phyloP scores from a whole-genome alignment of 257 asterid species.

The Primulina tabacum region DNA sequence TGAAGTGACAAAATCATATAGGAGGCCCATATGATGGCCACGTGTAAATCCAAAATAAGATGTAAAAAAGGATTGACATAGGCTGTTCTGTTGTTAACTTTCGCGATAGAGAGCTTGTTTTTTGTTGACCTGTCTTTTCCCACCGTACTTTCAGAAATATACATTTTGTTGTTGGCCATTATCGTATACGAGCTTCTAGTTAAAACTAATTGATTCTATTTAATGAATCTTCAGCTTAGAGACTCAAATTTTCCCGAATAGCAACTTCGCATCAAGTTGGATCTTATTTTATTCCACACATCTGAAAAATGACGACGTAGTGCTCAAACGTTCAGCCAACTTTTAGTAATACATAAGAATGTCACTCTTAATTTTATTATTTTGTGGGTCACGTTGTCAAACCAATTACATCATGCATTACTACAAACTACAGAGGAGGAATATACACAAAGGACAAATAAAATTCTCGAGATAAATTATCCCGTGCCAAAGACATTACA shows the following conservation, averaged over 20 bases:
- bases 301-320: neutral
- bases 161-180: no score
- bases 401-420: neutral
- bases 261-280: neutral
- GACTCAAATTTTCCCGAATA: neutral
- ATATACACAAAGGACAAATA: neutral
- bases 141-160: no score
- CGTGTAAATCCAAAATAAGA: no score
- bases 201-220: neutral
- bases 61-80: no score
- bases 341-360: neutral
- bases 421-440: neutral
- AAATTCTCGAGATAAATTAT: no score
- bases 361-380: no score
- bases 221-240: neutral
- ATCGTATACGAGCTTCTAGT: no score
- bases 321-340: neutral
- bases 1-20: neutral
- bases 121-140: no score
- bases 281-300: neutral
- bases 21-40: no score
- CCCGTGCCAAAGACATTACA: neutral
- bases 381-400: neutral
- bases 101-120: neutral
- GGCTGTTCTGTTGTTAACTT: neutral